Percentiles rank a stretch among this genome's conserved stretches.
These are phyloP conservation scores for Salvia miltiorrhiza DNA, from an alignment of 257 asterid genomes.

Conservation along the genomic window DNA sequence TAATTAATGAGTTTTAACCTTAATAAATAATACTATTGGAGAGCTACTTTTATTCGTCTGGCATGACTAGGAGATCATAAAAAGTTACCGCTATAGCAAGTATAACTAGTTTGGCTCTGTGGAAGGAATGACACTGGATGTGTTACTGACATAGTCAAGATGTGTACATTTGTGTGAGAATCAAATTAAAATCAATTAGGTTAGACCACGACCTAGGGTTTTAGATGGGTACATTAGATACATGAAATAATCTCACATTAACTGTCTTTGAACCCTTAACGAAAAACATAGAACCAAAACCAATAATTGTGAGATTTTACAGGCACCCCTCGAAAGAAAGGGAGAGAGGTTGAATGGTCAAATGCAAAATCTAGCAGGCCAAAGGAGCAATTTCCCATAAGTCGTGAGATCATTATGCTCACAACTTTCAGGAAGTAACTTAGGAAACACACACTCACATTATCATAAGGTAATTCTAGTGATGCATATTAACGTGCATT, in stretches of 20 bases:
- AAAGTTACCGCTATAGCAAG: not conserved
- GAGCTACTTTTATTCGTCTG: not conserved
- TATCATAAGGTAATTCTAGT: not conserved
- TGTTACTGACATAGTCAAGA: not conserved
- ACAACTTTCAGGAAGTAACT: slow-evolving; percentile 1
- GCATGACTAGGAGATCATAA: not conserved
- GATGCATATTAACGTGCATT: slow-evolving; percentile 6
- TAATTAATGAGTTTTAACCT: too few species aligned
- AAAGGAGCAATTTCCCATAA: not conserved
- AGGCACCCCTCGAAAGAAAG: not conserved
- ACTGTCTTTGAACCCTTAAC: not conserved
- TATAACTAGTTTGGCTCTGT: not conserved
- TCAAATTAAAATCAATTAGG: not conserved
- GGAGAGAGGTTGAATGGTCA: not conserved
- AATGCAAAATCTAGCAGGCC: not conserved
- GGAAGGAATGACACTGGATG: not conserved
- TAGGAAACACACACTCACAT: not conserved
- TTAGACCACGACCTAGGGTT: not conserved
- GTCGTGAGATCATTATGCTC: not conserved
- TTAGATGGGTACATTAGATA: not conserved
- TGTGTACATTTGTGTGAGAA: not conserved
- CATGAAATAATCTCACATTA: not conserved
- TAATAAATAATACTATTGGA: too few species aligned
- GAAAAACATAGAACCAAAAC: not conserved
- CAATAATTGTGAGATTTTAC: not conserved